phyloP scores from a whole-genome alignment of 768 basidiomycete genomes.

The Agrocybe praecox region DNA sequence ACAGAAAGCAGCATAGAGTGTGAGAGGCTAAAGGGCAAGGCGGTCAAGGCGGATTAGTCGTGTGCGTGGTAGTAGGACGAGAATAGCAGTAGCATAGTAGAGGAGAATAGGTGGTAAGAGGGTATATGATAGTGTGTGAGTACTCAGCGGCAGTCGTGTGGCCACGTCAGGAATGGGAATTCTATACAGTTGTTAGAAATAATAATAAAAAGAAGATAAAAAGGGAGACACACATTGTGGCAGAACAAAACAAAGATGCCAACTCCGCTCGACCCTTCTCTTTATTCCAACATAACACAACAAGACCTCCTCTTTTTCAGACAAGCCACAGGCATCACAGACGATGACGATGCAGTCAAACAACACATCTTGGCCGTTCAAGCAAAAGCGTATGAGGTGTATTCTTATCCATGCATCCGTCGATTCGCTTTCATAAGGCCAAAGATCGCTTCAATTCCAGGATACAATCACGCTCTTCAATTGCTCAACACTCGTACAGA shows the following conservation, averaged over 20 bases:
- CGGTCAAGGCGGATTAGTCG: slow-evolving; percentile 40
- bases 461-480: slow-evolving; percentile 30
- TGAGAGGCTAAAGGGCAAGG: slow-evolving; percentile 50
- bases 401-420: slow-evolving; percentile 37
- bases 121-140: slow-evolving; percentile 32
- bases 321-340: slow-evolving; percentile 34
- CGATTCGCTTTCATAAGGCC: slow-evolving; percentile 35
- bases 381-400: slow-evolving; percentile 32
- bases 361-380: slow-evolving; percentile 41
- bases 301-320: slow-evolving; percentile 38
- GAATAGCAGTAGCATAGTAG: too few relatives aligned
- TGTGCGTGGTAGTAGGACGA: slow-evolving; percentile 50
- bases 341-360: slow-evolving; percentile 37
- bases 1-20: slow-evolving; percentile 45
- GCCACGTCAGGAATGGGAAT: too few relatives aligned
- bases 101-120: slow-evolving; percentile 43
- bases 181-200: background rate
- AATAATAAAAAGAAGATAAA: too few relatives aligned
- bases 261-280: slow-evolving; percentile 3
- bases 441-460: slow-evolving; percentile 36
- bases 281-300: slow-evolving; percentile 23
- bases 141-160: slow-evolving; percentile 37
- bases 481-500: slow-evolving; percentile 24
- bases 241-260: background rate
- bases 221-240: too few relatives aligned